Evolutionary conservation across 169 alveolate species (phyloP).

Genomic region (Plasmodium ovale): DNA sequence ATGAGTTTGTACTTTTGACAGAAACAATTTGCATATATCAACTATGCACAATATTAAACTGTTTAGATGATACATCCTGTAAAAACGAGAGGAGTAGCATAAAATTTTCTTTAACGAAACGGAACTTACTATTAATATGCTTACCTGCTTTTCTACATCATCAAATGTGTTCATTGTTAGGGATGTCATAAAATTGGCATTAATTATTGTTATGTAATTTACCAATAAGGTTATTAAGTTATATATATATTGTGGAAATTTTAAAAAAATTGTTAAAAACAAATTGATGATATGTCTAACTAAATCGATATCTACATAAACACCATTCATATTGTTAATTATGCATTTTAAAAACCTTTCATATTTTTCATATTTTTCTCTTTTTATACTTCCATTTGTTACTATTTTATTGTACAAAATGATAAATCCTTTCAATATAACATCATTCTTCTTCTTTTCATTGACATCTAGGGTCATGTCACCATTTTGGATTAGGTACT

Average conservation of each 20-base stretch:
- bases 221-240: conserved; percentile 69
- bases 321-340: conserved; percentile 69
- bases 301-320: conserved; percentile 66
- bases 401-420: conserved; percentile 37
- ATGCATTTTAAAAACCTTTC: conserved; percentile 45
- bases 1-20: conserved; percentile 70
- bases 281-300: conserved; percentile 40
- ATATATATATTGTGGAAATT: conserved; percentile 61
- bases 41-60: conserved; percentile 56
- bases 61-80: conserved; percentile 44
- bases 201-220: conserved; percentile 65
- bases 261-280: conserved; percentile 42
- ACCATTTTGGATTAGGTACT: conserved; percentile 38
- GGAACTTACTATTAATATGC: conserved; percentile 63
- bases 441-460: conserved; percentile 72
- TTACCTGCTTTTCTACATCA: conserved; percentile 75
- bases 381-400: conserved; percentile 41
- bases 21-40: conserved; percentile 72
- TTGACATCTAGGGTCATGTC: conserved; percentile 46
- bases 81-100: conserved; percentile 21
- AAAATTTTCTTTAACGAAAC: conserved; percentile 50
- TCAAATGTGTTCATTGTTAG: conserved; percentile 75
- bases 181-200: conserved; percentile 76
- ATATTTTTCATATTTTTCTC: conserved; percentile 58
- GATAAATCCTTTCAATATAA: conserved; percentile 48